Base-by-base conservation (phyloP, 2,329 filamentous ascomycete species). In the Eurotiales sp. region DNA sequence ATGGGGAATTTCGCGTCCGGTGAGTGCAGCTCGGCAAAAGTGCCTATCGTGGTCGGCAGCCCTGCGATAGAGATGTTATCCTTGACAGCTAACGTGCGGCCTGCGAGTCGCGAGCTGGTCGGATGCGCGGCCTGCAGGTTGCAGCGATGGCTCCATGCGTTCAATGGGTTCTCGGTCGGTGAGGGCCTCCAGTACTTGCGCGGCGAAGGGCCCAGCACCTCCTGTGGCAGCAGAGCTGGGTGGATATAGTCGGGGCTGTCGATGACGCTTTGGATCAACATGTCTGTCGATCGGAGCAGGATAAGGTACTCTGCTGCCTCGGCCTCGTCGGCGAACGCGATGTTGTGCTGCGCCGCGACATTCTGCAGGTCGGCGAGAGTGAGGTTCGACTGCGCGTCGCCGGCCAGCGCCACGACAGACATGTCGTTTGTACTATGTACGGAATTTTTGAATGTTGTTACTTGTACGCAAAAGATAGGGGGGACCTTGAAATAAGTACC, bases 91-190 rank as follows among this genome's bases (percentile, higher is more conserved):
- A 71, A 56, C 3, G 56, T 65, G 32, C 64, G 59, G 8, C 63
- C 66, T 11, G 47, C 53, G 7, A 71, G 61, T 12, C 62, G 30
- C 15, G 42, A 46, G 17, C 54, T 63, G 14, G 53, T 46, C 3
- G 64, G 63, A 37, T 52, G 52, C 3, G 58, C 51, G 6, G 66
- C 58, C n/a, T 54, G 57, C 11, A 73, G 58, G 3, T 60, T 56
- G 19, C 62, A 65, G 34, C 62, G 63, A 48, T 74, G 67, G 36
- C 69, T 69, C 72, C 72, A 75, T n/a, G 66, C 72, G 58, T 74
- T 75, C 19, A 74, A 52, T 11, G 67, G 68, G 52, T 75, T 73
- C 4, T 68, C 62, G 15, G 56, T 50, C n/a, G 54, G 50, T n/a
- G 46, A 48, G 30, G 65, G 58, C 52, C 52, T 51, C 46, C 50